A percentile compares a stretch with the other conserved stretches of the same genome.
Evolutionary conservation across 2,329 filamentous ascomycete genomes (phyloP).

Genomic region (Sporothrix humicola): DNA sequence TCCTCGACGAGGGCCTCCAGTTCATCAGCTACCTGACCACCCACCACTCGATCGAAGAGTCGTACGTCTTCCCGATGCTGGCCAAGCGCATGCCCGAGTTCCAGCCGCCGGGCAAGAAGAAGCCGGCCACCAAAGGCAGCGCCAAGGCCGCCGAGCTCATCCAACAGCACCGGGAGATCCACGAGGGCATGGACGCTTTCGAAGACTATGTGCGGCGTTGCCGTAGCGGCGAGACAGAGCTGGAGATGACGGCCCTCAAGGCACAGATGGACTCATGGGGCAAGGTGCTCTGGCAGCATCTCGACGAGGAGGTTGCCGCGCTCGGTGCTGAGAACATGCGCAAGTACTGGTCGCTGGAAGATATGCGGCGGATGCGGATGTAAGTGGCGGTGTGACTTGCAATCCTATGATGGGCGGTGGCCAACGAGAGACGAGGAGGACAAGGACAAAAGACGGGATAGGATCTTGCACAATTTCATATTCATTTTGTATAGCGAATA

Average conservation of each 20-base stretch:
- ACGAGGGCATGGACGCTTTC: slow-evolving; percentile 72
- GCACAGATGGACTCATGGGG: slow-evolving; percentile 79
- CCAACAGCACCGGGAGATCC: slow-evolving; percentile 78
- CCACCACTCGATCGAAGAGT: slow-evolving; percentile 86
- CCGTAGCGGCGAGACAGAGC: slow-evolving; percentile 64
- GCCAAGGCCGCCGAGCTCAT: slow-evolving; percentile 65
- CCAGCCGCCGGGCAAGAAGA: slow-evolving; percentile 46
- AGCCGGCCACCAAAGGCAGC: slow-evolving; percentile 34
- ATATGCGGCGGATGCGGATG: slow-evolving; percentile 66
- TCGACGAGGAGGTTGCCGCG: slow-evolving; percentile 82
- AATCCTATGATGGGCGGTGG: neutral
- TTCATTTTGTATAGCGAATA: neutral
- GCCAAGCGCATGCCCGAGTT: slow-evolving; percentile 82
- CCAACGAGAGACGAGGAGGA: neutral
- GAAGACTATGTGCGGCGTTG: slow-evolving; percentile 69
- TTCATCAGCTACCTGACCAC: slow-evolving; percentile 73
- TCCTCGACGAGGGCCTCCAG: slow-evolving; percentile 69
- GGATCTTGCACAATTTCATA: no score
- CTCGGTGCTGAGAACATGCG: slow-evolving; percentile 88
- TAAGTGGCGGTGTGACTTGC: slow-evolving; percentile 45
- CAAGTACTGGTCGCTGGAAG: slow-evolving; percentile 76
- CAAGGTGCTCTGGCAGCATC: slow-evolving; percentile 77
- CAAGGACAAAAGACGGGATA: neutral
- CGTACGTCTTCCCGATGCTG: slow-evolving; percentile 78
- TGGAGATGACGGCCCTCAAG: slow-evolving; percentile 66